These are phyloP conservation scores for Emergomyces orientalis DNA, from an alignment of 2,329 filamentous ascomycete species.

Conservation along the genomic window DNA sequence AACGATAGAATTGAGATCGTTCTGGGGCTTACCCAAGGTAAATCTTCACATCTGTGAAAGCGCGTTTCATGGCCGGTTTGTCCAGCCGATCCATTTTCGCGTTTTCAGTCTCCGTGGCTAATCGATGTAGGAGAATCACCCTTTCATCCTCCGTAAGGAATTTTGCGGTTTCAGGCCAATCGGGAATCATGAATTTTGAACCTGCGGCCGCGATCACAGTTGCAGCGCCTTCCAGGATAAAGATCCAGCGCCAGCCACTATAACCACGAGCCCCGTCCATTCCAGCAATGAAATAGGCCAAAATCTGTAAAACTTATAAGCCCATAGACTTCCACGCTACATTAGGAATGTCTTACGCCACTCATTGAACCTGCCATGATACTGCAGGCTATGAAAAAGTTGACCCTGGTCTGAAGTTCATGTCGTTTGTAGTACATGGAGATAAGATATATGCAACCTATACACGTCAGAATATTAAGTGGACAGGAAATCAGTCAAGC, in stretches of 20 bases:
- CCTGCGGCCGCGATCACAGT: slow-evolving; percentile 41
- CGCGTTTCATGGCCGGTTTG: slow-evolving; percentile 38
- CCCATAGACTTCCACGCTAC: neutral
- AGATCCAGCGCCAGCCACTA: slow-evolving; percentile 40
- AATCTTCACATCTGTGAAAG: slow-evolving; percentile 42
- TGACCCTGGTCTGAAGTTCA: slow-evolving; percentile 33
- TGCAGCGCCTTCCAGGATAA: slow-evolving; percentile 42
- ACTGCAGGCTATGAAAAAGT: slow-evolving; percentile 27
- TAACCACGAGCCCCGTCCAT: slow-evolving; percentile 36
- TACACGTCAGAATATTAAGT: neutral
- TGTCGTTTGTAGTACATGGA: slow-evolving; percentile 33
- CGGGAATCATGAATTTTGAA: slow-evolving; percentile 43
- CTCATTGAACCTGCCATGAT: slow-evolving; percentile 35
- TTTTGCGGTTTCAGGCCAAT: slow-evolving; percentile 37
- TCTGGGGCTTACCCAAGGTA: slow-evolving; percentile 32
- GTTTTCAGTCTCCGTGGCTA: slow-evolving; percentile 37
- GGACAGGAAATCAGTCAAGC: neutral
- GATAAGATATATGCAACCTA: slow-evolving; percentile 28
- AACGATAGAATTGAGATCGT: neutral
- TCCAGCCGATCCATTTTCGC: slow-evolving; percentile 47
- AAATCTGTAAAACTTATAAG: slow-evolving; percentile 20
- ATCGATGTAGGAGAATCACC: slow-evolving; percentile 33
- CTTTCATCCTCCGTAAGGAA: slow-evolving; percentile 42
- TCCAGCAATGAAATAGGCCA: slow-evolving; percentile 36
- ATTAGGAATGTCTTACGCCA: slow-evolving; percentile 22